Percentiles rank a stretch among this genome's conserved stretches.
These are phyloP conservation scores for Aspergillus texensis DNA, from an alignment of 2,329 filamentous ascomycete species.

Conservation along the genomic window DNA sequence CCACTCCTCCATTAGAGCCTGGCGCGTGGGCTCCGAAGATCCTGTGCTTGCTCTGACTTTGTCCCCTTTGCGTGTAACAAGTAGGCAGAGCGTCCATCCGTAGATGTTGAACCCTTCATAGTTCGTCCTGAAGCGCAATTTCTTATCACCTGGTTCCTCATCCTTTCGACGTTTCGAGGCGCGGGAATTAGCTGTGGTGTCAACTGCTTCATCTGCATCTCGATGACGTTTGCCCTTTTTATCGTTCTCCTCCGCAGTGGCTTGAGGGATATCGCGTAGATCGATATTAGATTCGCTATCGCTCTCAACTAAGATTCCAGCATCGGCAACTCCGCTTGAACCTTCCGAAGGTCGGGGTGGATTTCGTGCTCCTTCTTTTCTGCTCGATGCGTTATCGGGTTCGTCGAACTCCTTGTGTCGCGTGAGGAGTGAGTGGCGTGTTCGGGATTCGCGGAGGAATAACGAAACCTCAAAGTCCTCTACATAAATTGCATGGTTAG, in stretches of 20 bases:
- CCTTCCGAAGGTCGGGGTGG: constrained; percentile 27
- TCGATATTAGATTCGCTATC: constrained; percentile 56
- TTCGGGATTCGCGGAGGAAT: constrained; percentile 84
- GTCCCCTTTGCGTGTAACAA: constrained; percentile 72
- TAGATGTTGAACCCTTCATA: constrained; percentile 98
- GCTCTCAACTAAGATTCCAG: constrained; percentile 60
- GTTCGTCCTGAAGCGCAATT: constrained; percentile 78
- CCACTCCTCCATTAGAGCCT: constrained; percentile 82
- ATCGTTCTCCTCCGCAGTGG: constrained; percentile 21
- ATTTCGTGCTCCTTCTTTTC: not conserved
- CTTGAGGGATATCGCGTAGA: constrained; percentile 61
- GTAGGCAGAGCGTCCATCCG: constrained; percentile 85
- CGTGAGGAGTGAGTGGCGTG: constrained; percentile 80
- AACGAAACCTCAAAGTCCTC: constrained; percentile 96
- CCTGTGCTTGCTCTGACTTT: constrained; percentile 41
- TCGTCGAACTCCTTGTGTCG: constrained; percentile 80
- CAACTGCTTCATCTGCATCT: constrained; percentile 26
- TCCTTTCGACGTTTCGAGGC: constrained; percentile 37
- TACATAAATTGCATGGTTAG: constrained; percentile 38
- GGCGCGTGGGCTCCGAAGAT: constrained; percentile 52
- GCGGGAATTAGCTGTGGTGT: constrained; percentile 12
- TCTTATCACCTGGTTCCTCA: constrained; percentile 73
- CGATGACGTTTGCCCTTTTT: constrained; percentile 11
- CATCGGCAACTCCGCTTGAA: constrained; percentile 27
- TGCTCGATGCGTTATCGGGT: constrained; percentile 19